phyloP scores from a whole-genome alignment of 2,329 filamentous ascomycete genomes.

The Alternaria brassicicola region DNA sequence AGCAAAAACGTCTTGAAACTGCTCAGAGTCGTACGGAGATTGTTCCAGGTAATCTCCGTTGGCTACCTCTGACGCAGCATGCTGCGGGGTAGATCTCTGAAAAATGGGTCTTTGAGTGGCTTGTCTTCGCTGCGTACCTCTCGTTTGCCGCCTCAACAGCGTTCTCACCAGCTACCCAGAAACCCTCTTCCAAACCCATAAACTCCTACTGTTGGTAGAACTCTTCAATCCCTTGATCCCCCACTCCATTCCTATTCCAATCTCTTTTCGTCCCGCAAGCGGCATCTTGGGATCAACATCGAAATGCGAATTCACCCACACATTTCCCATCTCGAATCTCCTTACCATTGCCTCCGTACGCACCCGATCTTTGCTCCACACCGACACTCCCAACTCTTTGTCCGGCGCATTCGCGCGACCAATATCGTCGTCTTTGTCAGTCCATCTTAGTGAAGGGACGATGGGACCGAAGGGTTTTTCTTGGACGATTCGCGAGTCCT shows the following conservation, averaged over 20 bases:
- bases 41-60: not conserved
- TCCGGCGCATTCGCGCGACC: slow-evolving; percentile 53
- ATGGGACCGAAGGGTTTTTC: not conserved
- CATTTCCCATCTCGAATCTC: slow-evolving; percentile 55
- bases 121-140: not conserved
- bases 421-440: slow-evolving; percentile 57
- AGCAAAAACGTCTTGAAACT: not conserved
- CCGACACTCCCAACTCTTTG: slow-evolving; percentile 18
- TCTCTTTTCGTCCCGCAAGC: slow-evolving; percentile 78
- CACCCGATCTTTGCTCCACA: not conserved
- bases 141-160: not conserved
- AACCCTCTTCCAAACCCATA: not conserved
- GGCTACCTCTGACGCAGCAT: not conserved
- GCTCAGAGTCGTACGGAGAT: not conserved
- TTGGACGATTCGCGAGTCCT: slow-evolving; percentile 25
- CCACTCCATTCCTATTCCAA: slow-evolving; percentile 75
- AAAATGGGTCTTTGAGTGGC: not conserved
- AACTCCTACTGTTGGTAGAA: slow-evolving; percentile 19
- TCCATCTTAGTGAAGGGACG: slow-evolving; percentile 50
- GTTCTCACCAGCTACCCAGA: not conserved
- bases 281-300: slow-evolving; percentile 44
- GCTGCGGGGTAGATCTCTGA: too few species aligned
- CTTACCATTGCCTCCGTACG: slow-evolving; percentile 54
- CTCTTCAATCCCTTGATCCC: slow-evolving; percentile 42
- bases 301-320: slow-evolving; percentile 57